Evolutionary conservation across 352 stramenopile species (phyloP).

Genomic region (Thalassiosira sp.): DNA sequence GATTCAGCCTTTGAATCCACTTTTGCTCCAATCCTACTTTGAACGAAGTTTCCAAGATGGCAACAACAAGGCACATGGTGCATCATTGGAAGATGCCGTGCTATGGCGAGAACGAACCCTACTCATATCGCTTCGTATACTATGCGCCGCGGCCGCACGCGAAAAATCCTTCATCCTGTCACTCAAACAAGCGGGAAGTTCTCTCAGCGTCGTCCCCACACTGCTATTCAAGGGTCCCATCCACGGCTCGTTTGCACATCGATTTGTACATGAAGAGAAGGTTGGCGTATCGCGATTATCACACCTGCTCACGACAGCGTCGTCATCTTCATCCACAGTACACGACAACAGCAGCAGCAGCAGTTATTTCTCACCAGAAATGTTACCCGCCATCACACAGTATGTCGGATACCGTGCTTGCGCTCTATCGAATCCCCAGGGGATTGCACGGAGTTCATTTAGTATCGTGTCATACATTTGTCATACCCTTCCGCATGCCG

Average conservation of each 20-base stretch:
- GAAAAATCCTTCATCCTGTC: slow-evolving; percentile 63
- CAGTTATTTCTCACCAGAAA: slow-evolving; percentile 20
- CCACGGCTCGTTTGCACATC: slow-evolving; percentile 49
- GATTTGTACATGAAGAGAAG: slow-evolving; percentile 51
- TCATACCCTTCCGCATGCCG: slow-evolving; percentile 28
- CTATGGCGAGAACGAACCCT: slow-evolving; percentile 66
- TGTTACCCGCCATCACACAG: slow-evolving; percentile 59
- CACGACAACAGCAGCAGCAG: neutral
- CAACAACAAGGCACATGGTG: slow-evolving; percentile 13
- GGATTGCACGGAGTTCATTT: slow-evolving; percentile 52
- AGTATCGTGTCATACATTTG: slow-evolving; percentile 62
- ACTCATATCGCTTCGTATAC: slow-evolving; percentile 54
- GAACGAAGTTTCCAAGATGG: slow-evolving; percentile 11
- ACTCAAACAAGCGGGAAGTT: slow-evolving; percentile 7
- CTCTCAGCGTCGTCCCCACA: slow-evolving; percentile 53
- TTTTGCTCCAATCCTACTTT: slow-evolving; percentile 34
- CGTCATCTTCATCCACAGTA: slow-evolving; percentile 14
- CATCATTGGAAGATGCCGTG: slow-evolving; percentile 50
- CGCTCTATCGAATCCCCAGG: slow-evolving; percentile 38
- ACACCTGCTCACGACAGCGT: slow-evolving; percentile 33
- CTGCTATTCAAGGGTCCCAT: slow-evolving; percentile 63
- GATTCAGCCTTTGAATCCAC: slow-evolving; percentile 40
- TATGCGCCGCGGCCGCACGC: slow-evolving; percentile 59
- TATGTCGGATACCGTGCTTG: slow-evolving; percentile 68
- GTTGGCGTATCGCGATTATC: slow-evolving; percentile 49